Evolutionary conservation across 2,329 filamentous ascomycete genomes (phyloP), one percentile per base, ranked within the genome.

Genomic region (Fusarium citri): DNA sequence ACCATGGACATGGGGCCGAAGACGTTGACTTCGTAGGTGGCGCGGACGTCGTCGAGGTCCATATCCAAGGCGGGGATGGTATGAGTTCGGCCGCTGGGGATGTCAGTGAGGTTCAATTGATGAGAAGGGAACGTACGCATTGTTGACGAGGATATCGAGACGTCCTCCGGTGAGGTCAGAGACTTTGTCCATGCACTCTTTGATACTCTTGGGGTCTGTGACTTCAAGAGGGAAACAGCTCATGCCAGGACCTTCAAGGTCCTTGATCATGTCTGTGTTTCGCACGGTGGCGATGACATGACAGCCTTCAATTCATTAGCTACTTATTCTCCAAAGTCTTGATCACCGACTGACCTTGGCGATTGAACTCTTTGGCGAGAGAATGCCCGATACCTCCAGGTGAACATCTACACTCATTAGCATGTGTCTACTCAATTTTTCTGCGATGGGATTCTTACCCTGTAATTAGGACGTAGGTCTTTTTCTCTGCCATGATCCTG

Each of bases 111-210:
- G 45, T n/a, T 30, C 5, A 30, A 11, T 25, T 34, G 31, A 20
- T 6, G 45, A 4, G 3, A 5, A 73, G 0, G 7, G 2, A 0
- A 28, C 82, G 65, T 68, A 88, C 85, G 87, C 87, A 64, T 89
- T 89, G 77, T 89, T 89, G 50, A 89, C 82, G 20, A 89, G 84
- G 47, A 89, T 83, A 68, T 89, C 87, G 8, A 89, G 83, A 48
- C 79, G 84, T 16, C 86, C 86, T 11, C 81, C 81, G 4, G 85
- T 88, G 48, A 88, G 76, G 15, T 80, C 74, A 14, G 78, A 71
- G 15, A 88, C 84, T 54, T 84, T 80, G 5, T 79, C 78, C 58
- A 83, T 83, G 72, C 84, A 86, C 43, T 76, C 75, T 20, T 79
- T 80, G 74, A 89, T 86, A 68, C 85, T 88, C 25, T 82, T 80